Evolutionary conservation across 257 asterid species (phyloP).

Genomic region (Penstemon newberryi): DNA sequence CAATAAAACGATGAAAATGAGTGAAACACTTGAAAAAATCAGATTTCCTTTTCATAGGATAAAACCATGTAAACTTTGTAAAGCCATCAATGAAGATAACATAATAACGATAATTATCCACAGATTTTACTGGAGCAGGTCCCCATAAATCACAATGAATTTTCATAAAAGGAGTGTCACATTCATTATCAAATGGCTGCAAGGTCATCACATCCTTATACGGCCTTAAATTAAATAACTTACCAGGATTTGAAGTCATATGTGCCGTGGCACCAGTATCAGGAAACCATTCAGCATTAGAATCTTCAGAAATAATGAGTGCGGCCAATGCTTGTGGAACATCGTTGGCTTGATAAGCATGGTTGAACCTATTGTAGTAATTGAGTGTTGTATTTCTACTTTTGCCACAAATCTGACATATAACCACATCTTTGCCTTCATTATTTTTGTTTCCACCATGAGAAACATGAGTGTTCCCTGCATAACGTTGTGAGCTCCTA

Average conservation of each 20-base stretch:
- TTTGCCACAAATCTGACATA: background rate
- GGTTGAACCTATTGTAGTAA: background rate
- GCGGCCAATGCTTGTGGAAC: background rate
- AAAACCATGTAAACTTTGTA: constrained; percentile 5
- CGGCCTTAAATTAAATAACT: background rate
- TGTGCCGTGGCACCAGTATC: background rate
- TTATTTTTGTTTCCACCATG: background rate
- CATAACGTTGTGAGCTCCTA: background rate
- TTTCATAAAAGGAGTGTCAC: constrained; percentile 1
- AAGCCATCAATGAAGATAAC: constrained; percentile 10
- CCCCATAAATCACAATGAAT: constrained; percentile 14
- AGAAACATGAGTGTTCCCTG: background rate
- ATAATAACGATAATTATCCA: constrained; percentile 9
- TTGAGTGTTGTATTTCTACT: background rate
- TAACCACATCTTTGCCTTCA: background rate
- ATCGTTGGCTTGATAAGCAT: background rate
- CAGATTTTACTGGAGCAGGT: background rate
- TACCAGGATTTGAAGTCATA: background rate
- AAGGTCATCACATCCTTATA: background rate
- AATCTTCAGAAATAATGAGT: background rate
- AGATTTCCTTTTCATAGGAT: constrained; percentile 7
- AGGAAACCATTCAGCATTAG: constrained; percentile 3
- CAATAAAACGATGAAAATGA: constrained; percentile 7
- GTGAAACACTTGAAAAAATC: constrained; percentile 9
- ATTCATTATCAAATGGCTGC: too few species aligned